Base-by-base conservation (phyloP, 2,329 filamentous ascomycete genomes). In the Ceratocystis lukuohia region DNA sequence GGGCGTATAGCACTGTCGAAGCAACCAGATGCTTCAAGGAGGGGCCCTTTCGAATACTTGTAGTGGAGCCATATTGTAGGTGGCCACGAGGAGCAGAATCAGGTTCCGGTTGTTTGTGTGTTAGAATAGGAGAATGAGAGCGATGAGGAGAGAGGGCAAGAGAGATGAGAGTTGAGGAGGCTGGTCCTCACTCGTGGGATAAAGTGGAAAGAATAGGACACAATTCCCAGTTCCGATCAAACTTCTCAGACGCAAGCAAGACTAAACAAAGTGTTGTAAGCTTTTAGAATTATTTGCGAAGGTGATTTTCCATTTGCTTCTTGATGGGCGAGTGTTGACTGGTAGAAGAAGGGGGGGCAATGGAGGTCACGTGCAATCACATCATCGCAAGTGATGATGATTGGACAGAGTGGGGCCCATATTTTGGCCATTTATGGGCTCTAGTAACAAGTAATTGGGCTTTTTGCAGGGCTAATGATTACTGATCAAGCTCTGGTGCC, bases 341-440 rank as follows among this genome's bases (percentile, higher is more conserved):
- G 28, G n/a, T 25, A 25, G 37, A 62, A 62, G 48, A 22, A 25
- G 44, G 59, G 65, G 45, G 64, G 59, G 44, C 22, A 59, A n/a
- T 65, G 17, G 3, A 64, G 64, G 61, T 68, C 67, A 68, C 67
- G 67, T 68, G 67, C 50, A 68, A 68, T 66, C 64, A 66, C 67
- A 37, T 41, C 67, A 68, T 68, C 37, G 50, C 28, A 59, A 66
- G 33, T 57, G 53, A 61, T 28, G 59, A 41, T 66, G 64, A 66
- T 64, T 68, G 66, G 64, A 37, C 64, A 45, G 63, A 46, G 61
- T 65, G 66, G 57, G 65, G 66, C 64, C 63, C 62, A 62, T 67
- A 45, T 61, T 65, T 65, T 45, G 15, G 25, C 56, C 30, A 7
- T 30, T 33, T 33, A 59, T 8, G 17, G 17, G 12, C 56, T 20